phyloP scores from a whole-genome alignment of 257 asterid genomes.

The Asclepias syriaca region DNA sequence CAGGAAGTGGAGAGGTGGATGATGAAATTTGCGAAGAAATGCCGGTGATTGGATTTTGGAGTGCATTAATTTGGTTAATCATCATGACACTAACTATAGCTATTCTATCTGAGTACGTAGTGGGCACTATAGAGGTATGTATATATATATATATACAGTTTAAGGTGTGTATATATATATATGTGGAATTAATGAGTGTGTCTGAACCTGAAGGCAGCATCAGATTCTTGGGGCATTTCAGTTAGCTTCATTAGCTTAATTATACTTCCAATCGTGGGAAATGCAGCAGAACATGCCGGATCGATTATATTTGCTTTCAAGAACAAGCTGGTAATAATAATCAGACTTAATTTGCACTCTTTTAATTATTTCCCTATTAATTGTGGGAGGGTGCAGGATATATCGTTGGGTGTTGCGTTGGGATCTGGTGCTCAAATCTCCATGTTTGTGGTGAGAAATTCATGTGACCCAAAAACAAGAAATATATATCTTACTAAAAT shows the following conservation, averaged over 20 bases:
- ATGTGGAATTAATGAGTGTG: too few relatives aligned
- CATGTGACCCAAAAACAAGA: not conserved
- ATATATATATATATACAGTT: too few relatives aligned
- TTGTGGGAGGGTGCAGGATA: slow-evolving; percentile 24
- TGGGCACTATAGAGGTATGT: slow-evolving; percentile 41
- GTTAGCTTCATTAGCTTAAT: slow-evolving; percentile 46
- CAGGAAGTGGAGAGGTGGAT: slow-evolving; percentile 18
- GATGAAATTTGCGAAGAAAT: slow-evolving; percentile 18
- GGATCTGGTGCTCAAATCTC: slow-evolving; percentile 48
- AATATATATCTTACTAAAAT: not conserved
- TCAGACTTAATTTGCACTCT: not conserved
- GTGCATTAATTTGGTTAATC: slow-evolving; percentile 36
- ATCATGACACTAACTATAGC: slow-evolving; percentile 33
- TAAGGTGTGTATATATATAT: too few relatives aligned
- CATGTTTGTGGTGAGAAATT: slow-evolving; percentile 40
- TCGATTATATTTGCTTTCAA: slow-evolving; percentile 41
- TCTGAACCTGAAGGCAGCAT: slow-evolving; percentile 25
- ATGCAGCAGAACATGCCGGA: slow-evolving; percentile 51
- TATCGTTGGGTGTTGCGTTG: slow-evolving; percentile 42
- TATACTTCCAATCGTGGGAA: slow-evolving; percentile 45
- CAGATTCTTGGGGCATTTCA: slow-evolving; percentile 42
- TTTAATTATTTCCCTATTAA: not conserved
- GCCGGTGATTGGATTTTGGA: slow-evolving; percentile 37
- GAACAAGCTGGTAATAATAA: slow-evolving; percentile 32
- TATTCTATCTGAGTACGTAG: slow-evolving; percentile 37